Evolutionary conservation across 306 rosid species (phyloP), one percentile per base, ranked within the genome.

Genomic region (Prunus kanzakura): DNA sequence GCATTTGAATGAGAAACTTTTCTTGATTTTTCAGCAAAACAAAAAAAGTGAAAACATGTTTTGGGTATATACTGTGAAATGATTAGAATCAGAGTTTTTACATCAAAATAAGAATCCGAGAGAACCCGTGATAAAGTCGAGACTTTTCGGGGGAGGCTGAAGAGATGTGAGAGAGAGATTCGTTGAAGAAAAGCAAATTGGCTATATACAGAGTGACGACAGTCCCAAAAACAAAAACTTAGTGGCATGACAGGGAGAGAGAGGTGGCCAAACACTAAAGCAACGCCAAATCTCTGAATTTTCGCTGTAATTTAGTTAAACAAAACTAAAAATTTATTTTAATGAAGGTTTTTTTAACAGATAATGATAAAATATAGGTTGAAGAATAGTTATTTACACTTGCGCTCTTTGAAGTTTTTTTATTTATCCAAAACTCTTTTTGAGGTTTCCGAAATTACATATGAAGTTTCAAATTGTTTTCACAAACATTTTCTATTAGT

Each of bases 41-140:
- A 29, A 60, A 25, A 60, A 58, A 60, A 16, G 22, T 29, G 67
- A 63, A 29, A 63, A 30, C 67, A 2, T 52, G 22, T 14, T 25
- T 15, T 27, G 14, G 67, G 19, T 6, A 13, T 30, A 11, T 30
- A 29, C 30, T 32, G 67, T 15, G 13, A 5, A 22, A 30, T 16
- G 67, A 63, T 14, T 45, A 15, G 22, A 27, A 63, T 25, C 65
- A 60, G 29, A 23, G n/a, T 12, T 20, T 56, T 72, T 72, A 72
- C 76, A 72, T 72, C 6, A 23, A 58, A 41, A 57, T 27, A 45
- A 72, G 55, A 43, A 57, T 72, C 43, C 25, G 56, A 57, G 55
- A 72, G 38, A 15, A 4, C n/a, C 64, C 22, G 52, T 15, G 47
- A 72, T 56, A 38, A 56, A 22, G 41, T 55, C 41, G 67, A 57